Evolutionary conservation across 2,329 filamentous ascomycete species (phyloP), one percentile per base, ranked within the genome.

Genomic region (Aureobasidium namibiae): DNA sequence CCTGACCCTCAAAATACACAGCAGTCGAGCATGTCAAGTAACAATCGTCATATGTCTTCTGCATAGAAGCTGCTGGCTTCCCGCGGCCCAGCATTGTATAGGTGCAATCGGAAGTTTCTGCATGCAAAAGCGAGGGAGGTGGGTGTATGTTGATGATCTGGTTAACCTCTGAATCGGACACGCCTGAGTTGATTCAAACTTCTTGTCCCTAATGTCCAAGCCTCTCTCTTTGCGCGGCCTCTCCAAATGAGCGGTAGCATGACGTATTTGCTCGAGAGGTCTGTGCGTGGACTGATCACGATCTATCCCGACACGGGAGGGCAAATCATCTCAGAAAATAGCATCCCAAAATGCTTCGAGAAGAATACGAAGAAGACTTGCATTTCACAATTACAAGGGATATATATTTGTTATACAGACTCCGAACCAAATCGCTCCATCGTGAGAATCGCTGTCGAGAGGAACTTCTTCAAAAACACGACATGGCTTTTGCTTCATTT

Each of bases 11-110:
- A 73, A 96, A 96, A 76, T 96, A 96, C 56, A 96, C 89, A 39
- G 92, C 92, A 1, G 92, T 97, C 14, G 92, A 96, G 75, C 92
- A 96, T 70, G 88, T 91, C 67, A 96, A 77, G 75, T 96, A 96
- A 74, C 89, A 92, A 74, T 97, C 91, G 77, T 97, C 92, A 76
- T 97, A 97, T 59, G 91, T 95, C 82, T 96, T 96, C 77, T 97
- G 92, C 73, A 96, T 84, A 63, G 85, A 85, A 74, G 88, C 85
- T 70, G 85, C 80, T 63, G 80, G 78, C 70, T 84, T 85, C 72
- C 77, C 77, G 69, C 79, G 78, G 76, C 81, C 81, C 76, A 79
- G 80, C 36, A 60, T 59, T 36, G 26, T 33, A 10, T 41, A 8
- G 14, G 21, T 8, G 26, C 23, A 8, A 6, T n/a, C 7, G 34